Evolutionary conservation across 768 basidiomycete genomes (phyloP).

Genomic region (Megacollybia marginata): DNA sequence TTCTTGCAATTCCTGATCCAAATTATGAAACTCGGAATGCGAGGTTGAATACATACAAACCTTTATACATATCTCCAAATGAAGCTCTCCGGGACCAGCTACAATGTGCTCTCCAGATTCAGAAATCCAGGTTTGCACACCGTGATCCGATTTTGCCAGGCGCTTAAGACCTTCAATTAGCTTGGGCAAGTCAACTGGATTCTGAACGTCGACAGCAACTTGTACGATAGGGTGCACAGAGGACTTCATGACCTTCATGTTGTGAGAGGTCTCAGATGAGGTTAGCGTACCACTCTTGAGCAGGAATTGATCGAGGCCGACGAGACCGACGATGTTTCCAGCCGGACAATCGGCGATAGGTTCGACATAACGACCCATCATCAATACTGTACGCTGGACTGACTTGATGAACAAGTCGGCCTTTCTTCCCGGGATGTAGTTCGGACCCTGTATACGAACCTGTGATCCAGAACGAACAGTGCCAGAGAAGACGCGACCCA

Average conservation of each 20-base stretch:
- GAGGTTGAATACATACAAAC: conserved; percentile 25
- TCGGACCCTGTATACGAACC: conserved; percentile 98
- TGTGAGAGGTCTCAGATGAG: conserved; percentile 96
- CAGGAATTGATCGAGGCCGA: conserved; percentile 99
- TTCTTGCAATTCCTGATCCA: conserved; percentile 86
- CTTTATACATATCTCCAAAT: conserved; percentile 99
- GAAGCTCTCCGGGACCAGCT: conserved; percentile 97
- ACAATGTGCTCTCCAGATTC: conserved; percentile 98
- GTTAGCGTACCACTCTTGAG: conserved; percentile 99
- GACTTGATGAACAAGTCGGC: conserved; percentile 97
- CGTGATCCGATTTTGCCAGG: conserved; percentile 99
- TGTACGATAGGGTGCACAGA: conserved; percentile 99
- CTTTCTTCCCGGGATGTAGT: conserved; percentile 98
- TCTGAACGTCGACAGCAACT: conserved; percentile 99
- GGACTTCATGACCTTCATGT: conserved; percentile 99
- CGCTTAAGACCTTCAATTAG: conserved; percentile 99
- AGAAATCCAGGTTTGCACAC: conserved; percentile 90
- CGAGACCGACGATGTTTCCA: conserved; percentile 98
- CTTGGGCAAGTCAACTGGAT: conserved; percentile 97
- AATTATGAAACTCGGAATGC: neutral
- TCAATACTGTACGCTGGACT: conserved; percentile 96
- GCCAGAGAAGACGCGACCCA: conserved; percentile 99
- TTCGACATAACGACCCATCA: conserved; percentile 99
- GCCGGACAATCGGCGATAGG: conserved; percentile 99
- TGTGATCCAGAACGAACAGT: conserved; percentile 96